These are phyloP conservation scores for Colletotrichum sublineola DNA, from an alignment of 2,329 filamentous ascomycete genomes.

Conservation along the genomic window DNA sequence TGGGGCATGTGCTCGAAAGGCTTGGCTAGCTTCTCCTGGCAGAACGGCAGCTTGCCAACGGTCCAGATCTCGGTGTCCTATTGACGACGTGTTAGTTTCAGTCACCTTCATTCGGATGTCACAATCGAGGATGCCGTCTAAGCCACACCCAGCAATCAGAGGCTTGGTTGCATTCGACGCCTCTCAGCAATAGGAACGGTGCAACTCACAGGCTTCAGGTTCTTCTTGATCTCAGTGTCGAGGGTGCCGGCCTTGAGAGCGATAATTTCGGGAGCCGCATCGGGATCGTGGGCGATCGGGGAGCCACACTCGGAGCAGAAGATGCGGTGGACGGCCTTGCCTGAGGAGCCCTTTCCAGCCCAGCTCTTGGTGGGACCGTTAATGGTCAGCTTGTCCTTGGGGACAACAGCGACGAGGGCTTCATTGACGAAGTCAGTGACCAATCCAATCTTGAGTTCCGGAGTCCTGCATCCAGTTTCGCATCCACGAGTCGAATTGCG, in stretches of 20 bases:
- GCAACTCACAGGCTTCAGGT: constrained; percentile 71
- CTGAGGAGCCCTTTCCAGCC: constrained; percentile 70
- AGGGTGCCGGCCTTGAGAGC: constrained; percentile 77
- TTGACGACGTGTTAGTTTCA: neutral
- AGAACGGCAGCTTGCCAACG: constrained; percentile 76
- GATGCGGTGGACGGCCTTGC: constrained; percentile 74
- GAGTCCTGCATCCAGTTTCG: neutral
- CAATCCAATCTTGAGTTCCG: no score
- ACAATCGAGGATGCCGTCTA: neutral
- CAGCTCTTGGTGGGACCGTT: constrained; percentile 75
- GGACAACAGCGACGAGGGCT: constrained; percentile 76
- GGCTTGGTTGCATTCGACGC: neutral
- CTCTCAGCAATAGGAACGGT: neutral
- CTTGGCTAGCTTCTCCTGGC: constrained; percentile 74
- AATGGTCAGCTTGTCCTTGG: constrained; percentile 74
- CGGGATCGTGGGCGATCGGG: constrained; percentile 78
- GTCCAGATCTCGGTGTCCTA: constrained; percentile 79
- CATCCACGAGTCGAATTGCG: neutral
- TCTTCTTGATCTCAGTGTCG: constrained; percentile 75
- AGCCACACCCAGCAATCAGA: neutral
- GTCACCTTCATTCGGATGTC: neutral
- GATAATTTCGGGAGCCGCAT: constrained; percentile 78
- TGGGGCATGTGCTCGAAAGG: constrained; percentile 75
- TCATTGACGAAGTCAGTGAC: constrained; percentile 6
- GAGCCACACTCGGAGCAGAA: constrained; percentile 79